phyloP scores from a whole-genome alignment of 129 eudicot genomes.

The Dittrichia graveolens region DNA sequence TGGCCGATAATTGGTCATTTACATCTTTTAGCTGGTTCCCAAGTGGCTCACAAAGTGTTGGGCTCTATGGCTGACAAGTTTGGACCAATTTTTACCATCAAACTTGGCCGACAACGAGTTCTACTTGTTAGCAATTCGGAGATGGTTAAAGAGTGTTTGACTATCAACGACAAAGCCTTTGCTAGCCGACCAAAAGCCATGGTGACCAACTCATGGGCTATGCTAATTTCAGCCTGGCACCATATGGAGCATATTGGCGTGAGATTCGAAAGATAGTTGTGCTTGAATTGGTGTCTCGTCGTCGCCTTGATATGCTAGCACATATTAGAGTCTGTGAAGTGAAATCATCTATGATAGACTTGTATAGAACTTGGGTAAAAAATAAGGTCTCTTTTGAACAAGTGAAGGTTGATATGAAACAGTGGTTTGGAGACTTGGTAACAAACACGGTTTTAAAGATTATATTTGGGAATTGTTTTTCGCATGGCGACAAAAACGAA shows the following conservation, averaged over 20 bases:
- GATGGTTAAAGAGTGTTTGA: conserved; percentile 33
- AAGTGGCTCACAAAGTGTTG: conserved; percentile 25
- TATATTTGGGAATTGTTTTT: conserved; percentile 20
- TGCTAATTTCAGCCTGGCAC: conserved; percentile 21
- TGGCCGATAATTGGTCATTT: conserved; percentile 40
- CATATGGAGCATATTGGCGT: conserved; percentile 37
- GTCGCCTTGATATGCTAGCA: conserved; percentile 6
- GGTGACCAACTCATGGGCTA: conserved; percentile 19
- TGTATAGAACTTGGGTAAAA: conserved; percentile 6
- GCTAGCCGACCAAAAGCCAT: conserved; percentile 33
- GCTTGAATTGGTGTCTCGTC: conserved; percentile 17
- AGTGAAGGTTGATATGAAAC: conserved; percentile 26
- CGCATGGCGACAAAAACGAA: neutral
- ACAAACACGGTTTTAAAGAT: conserved; percentile 20
- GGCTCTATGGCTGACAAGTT: conserved; percentile 37
- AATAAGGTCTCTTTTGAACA: conserved; percentile 8
- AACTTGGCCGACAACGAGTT: conserved; percentile 22
- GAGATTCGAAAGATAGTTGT: conserved; percentile 18
- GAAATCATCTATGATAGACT: neutral
- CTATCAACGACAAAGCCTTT: conserved; percentile 30
- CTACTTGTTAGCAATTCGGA: conserved; percentile 14
- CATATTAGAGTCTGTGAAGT: conserved; percentile 20
- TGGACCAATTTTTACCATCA: conserved; percentile 35
- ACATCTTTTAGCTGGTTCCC: conserved; percentile 24
- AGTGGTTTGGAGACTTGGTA: conserved; percentile 16